A percentile compares a stretch with the other conserved stretches of the same genome.
Conservation (phyloP, 1,139 yeast genomes). For the Kodamaea derodonti region DNA sequence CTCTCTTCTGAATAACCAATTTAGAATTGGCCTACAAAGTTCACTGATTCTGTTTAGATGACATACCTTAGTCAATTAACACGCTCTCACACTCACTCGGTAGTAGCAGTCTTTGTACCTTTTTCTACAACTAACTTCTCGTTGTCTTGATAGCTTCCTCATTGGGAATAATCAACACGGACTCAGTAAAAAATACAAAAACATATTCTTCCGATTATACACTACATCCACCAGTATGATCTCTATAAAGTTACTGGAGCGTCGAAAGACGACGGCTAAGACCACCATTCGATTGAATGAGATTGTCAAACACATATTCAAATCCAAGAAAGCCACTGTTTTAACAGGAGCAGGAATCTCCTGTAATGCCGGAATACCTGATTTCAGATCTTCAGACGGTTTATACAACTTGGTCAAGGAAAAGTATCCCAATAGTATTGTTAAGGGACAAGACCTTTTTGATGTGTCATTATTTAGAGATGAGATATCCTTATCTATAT, state of each 20-base stretch:
- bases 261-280: slow-evolving; percentile 20
- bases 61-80: too few species aligned
- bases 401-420: slow-evolving; percentile 70
- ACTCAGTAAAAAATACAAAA: neutral
- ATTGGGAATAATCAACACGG: slow-evolving; percentile 4
- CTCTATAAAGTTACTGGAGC: slow-evolving; percentile 26
- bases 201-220: neutral
- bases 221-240: slow-evolving; percentile 19
- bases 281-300: slow-evolving; percentile 34
- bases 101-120: too few species aligned
- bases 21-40: too few species aligned
- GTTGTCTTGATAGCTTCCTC: slow-evolving; percentile 3
- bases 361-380: slow-evolving; percentile 96
- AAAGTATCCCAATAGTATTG: slow-evolving; percentile 57
- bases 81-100: too few species aligned
- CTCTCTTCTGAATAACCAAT: too few species aligned
- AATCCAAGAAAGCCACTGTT: slow-evolving; percentile 51
- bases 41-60: too few species aligned
- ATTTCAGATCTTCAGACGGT: slow-evolving; percentile 82
- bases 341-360: slow-evolving; percentile 96
- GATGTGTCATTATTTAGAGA: slow-evolving; percentile 78
- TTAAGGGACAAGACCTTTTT: slow-evolving; percentile 85
- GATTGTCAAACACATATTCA: slow-evolving; percentile 39
- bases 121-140: too few species aligned
- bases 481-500: slow-evolving; percentile 56